phyloP scores from a whole-genome alignment of 495 filamentous ascomycete genomes.

The Immersiella caudata region DNA sequence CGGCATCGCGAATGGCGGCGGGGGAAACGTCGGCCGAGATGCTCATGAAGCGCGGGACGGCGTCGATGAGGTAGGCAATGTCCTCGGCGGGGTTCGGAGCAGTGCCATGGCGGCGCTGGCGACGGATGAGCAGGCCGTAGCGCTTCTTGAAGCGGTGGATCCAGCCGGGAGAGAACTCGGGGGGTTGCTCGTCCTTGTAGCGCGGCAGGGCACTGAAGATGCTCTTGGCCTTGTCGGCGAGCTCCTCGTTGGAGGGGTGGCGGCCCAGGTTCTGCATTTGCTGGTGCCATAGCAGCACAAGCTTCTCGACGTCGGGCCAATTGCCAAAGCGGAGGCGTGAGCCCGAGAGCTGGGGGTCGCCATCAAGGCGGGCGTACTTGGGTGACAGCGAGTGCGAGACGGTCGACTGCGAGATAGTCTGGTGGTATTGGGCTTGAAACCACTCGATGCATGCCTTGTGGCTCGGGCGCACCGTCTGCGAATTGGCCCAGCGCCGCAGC shows the following conservation, averaged over 20 bases:
- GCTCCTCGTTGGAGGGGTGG: conserved; percentile 54
- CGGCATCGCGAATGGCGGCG: conserved; percentile 49
- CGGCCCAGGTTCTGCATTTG: conserved; percentile 48
- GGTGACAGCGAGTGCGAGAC: conserved; percentile 56
- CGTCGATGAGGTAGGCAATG: conserved; percentile 52
- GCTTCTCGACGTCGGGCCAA: conserved; percentile 59
- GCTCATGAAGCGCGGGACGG: conserved; percentile 52
- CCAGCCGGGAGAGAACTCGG: conserved; percentile 58
- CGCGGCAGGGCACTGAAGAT: conserved; percentile 53
- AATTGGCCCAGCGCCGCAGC: conserved; percentile 54
- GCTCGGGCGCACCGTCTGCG: conserved; percentile 50
- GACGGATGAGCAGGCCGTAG: conserved; percentile 52
- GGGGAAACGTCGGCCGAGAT: conserved; percentile 50
- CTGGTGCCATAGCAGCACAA: conserved; percentile 55
- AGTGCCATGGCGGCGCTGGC: conserved; percentile 50
- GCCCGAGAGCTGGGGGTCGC: conserved; percentile 53
- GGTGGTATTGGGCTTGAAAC: conserved; percentile 53
- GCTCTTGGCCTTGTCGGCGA: conserved; percentile 54
- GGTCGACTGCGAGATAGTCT: conserved; percentile 56
- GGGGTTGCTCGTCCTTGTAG: conserved; percentile 52
- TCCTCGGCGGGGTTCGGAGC: conserved; percentile 49
- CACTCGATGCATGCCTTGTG: conserved; percentile 59
- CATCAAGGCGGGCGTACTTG: conserved; percentile 57
- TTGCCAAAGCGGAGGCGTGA: conserved; percentile 57
- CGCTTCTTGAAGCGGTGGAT: conserved; percentile 59